phyloP scores from a whole-genome alignment of 2,329 filamentous ascomycete species.

The Pseudogymnoascus sp. region DNA sequence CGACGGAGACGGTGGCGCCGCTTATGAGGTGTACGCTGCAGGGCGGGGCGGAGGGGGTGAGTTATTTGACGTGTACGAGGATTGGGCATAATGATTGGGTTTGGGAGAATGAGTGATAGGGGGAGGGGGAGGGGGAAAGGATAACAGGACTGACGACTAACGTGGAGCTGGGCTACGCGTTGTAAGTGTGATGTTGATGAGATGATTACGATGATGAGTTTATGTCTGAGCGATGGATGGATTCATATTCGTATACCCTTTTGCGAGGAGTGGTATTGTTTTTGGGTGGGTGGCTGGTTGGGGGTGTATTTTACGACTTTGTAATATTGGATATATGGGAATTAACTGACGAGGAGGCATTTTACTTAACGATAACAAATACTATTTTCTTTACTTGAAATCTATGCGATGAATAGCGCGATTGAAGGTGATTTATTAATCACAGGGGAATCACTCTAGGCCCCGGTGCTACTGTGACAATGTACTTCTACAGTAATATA shows the following conservation, averaged over 20 bases:
- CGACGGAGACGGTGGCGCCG: constrained; percentile 74
- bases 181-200: not conserved
- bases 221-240: constrained; percentile 5
- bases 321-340: constrained; percentile 7
- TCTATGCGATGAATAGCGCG: not conserved
- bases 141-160: not conserved
- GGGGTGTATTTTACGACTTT: constrained; percentile 5
- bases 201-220: constrained; percentile 8
- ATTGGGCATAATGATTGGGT: constrained; percentile 57
- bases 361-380: constrained; percentile 2
- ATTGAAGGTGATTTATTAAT: not conserved
- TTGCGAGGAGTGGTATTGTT: not conserved
- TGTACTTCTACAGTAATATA: constrained; percentile 6
- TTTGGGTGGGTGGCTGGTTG: not conserved
- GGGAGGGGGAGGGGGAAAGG: not conserved
- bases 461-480: not conserved
- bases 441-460: not conserved
- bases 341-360: not conserved
- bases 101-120: constrained; percentile 36
- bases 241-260: constrained; percentile 5
- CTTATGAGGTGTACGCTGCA: constrained; percentile 82
- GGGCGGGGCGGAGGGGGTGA: constrained; percentile 50
- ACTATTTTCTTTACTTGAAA: not conserved
- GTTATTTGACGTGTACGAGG: constrained; percentile 59
- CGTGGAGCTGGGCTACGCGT: constrained; percentile 1